Percentiles rank a stretch among this genome's conserved stretches.
phyloP scores from a whole-genome alignment of 2,329 filamentous ascomycete genomes.

The Shiraia sp. region DNA sequence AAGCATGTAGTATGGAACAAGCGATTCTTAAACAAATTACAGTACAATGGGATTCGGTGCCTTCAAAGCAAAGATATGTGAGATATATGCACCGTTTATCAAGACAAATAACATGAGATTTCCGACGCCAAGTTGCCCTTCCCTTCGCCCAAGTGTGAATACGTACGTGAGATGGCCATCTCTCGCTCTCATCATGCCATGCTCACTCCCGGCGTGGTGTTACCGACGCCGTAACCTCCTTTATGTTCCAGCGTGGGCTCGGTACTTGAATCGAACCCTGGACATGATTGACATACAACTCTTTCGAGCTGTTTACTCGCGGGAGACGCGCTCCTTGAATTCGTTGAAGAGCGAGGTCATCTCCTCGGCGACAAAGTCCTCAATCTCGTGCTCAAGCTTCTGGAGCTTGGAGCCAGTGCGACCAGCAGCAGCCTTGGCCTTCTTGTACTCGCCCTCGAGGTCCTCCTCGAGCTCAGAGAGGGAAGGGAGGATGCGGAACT shows the following conservation, averaged over 20 bases:
- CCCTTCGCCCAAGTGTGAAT: not conserved
- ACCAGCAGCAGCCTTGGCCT: constrained; percentile 43
- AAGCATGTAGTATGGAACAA: not conserved
- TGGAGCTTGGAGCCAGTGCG: constrained; percentile 51
- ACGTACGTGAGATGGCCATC: not conserved
- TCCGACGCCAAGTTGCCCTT: constrained; percentile 2
- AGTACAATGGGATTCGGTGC: constrained; percentile 6
- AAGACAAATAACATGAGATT: not conserved
- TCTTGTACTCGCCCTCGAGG: constrained; percentile 40
- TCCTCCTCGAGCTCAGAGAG: constrained; percentile 43
- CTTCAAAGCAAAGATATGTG: constrained; percentile 11
- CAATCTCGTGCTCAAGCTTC: constrained; percentile 49
- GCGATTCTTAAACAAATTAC: not conserved
- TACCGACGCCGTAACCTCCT: constrained; percentile 8
- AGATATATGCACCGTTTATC: constrained; percentile 16
- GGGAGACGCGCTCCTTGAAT: constrained; percentile 42
- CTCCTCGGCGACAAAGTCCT: constrained; percentile 54
- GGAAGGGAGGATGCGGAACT: constrained; percentile 43
- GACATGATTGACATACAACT: not conserved
- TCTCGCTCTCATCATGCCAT: not conserved
- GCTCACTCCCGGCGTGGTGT: not conserved
- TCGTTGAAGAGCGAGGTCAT: constrained; percentile 61
- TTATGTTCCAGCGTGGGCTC: constrained; percentile 8
- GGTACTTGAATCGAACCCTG: too few relatives aligned
- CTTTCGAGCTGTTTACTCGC: constrained; percentile 27